Evolutionary conservation across 2,329 filamentous ascomycete genomes (phyloP), one percentile per base, ranked within the genome.

Genomic region (Botryotinia convoluta): DNA sequence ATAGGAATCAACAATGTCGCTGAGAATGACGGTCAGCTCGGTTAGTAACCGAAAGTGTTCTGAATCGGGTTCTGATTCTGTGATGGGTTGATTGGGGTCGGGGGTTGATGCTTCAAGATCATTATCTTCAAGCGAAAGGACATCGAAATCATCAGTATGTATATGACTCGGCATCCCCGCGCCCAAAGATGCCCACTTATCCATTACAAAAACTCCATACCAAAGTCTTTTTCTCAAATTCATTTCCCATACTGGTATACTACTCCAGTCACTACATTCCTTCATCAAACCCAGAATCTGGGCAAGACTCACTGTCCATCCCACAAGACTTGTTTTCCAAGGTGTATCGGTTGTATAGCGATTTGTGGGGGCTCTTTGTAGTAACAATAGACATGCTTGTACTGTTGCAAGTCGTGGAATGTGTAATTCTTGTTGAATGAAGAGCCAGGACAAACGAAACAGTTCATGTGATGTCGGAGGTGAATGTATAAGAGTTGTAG

Each of bases 81-180:
- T 65, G 35, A 78, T 77, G 1, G 73, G 73, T 44, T 77, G 77
- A 45, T 73, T 73, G 2, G 68, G 35, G 62, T 79, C 74, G 14
- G 76, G 72, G 12, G 73, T 72, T 35, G 74, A 74, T 7, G 77
- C 73, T 59, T 79, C 76, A 10, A 79, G 77, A 62, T 81, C 80
- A 14, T 72, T 72, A 6, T 76, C 76, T 2, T 61, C 64, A 12
- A 82, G 72, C 1, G 77, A 76, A 14, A 79, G 74, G 22, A 82
- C 81, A 48, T 81, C 80, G 44, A 76, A 78, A 68, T 81, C 80
- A 26, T 81, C 79, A 14, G 39, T 63, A 32, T 75, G 77, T 54
- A 82, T 78, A 61, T 81, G 80, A 64, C 77, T 79, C 6, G 81
- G 80, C 80, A 80, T 81, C 3, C 81, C 81, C 10, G 80, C 79